Base-by-base conservation (phyloP, 2,329 filamentous ascomycete species). In the Coccinonectria pachysandricola region DNA sequence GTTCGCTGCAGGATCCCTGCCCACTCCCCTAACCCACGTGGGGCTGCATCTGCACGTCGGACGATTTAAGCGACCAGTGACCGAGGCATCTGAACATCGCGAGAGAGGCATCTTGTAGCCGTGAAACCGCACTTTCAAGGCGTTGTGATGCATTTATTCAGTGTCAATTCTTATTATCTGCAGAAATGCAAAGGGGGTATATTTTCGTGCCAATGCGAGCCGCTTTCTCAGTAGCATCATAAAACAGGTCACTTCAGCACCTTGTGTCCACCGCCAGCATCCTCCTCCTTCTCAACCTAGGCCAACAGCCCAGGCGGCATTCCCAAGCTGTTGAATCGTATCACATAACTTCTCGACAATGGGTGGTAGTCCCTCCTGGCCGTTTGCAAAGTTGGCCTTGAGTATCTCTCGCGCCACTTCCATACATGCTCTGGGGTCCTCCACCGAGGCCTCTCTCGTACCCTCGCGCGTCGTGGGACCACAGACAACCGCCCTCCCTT, bases 261-360 rank as follows among this genome's bases (percentile, higher is more conserved):
- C n/a, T n/a, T n/a, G n/a, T n/a, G n/a, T n/a, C n/a, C n/a, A n/a
- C n/a, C n/a, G n/a, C n/a, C n/a, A n/a, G n/a, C n/a, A n/a, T n/a
- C n/a, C n/a, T n/a, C n/a, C n/a, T n/a, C n/a, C n/a, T n/a, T n/a
- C n/a, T 37, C 25, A 55, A 9, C 49, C 46, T 23, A 56, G 19
- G 5, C 53, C 53, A 9, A 54, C 52, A 9, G 48, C 49, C 51
- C 52, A 54, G 3, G 66, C 64, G 4, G 67, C 66, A 38, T 62
- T 59, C 4, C 68, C 66, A 27, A 81, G 49, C 36, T 75, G 72
- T 35, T 65, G 65, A 41, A 83, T 67, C 38, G 83, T 52, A 23
- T 72, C 64, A 23, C 74, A 67, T 24, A 83, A 48, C 34, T 81
- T 82, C 39, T 79, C 75, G 2, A 81, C 75, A 22, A 84, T 61